These are phyloP conservation scores for Apiospora malaysiana DNA, from an alignment of 2,329 filamentous ascomycete genomes.

Conservation along the genomic window DNA sequence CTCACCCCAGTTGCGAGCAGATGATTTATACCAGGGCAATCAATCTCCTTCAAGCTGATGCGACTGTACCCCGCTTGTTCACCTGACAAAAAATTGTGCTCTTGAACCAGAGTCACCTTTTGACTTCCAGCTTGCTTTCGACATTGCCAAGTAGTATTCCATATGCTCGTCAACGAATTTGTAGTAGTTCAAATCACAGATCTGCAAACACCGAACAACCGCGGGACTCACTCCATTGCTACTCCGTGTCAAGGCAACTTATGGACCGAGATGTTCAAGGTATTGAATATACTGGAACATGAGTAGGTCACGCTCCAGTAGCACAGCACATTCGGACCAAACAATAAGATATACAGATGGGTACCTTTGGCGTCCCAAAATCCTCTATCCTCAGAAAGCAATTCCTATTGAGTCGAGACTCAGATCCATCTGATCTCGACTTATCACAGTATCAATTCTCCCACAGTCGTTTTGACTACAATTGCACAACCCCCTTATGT, in stretches of 20 bases:
- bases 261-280: background rate
- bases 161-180: background rate
- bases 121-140: background rate
- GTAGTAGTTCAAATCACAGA: background rate
- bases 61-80: background rate
- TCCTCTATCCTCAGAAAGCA: no score
- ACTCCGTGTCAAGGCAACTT: background rate
- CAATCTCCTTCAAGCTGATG: background rate
- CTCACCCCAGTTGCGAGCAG: background rate
- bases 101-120: background rate
- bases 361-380: no score
- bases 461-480: no score
- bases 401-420: background rate
- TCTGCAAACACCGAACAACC: background rate
- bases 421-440: no score
- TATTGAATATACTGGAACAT: no score
- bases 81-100: background rate
- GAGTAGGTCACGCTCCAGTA: no score
- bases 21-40: background rate
- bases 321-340: no score
- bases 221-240: background rate
- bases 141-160: no score
- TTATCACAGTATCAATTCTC: no score
- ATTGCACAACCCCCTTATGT: no score
- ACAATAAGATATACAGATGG: no score